These are phyloP conservation scores for Fomitopsis serialis DNA, from an alignment of 768 basidiomycete genomes.

Conservation along the genomic window DNA sequence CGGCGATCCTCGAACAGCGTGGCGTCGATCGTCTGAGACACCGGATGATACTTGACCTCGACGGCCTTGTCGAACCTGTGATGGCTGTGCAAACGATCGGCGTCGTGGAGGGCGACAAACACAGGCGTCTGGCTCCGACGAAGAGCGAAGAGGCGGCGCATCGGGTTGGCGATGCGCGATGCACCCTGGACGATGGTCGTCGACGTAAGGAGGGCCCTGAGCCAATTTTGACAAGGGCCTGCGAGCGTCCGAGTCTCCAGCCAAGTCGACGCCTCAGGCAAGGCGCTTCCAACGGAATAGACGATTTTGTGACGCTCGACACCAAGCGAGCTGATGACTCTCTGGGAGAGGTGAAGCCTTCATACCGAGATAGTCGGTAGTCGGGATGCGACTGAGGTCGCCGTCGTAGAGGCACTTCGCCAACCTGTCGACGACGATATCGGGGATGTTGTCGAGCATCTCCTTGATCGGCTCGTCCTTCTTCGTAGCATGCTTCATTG, in stretches of 20 bases:
- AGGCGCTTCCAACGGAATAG: slow-evolving; percentile 41
- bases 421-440: slow-evolving; percentile 69
- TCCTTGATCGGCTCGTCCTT: slow-evolving; percentile 96
- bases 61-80: slow-evolving; percentile 73
- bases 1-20: slow-evolving; percentile 81
- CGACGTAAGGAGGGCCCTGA: slow-evolving; percentile 78
- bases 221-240: slow-evolving; percentile 80
- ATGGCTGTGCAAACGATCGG: slow-evolving; percentile 71
- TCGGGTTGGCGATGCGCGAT: slow-evolving; percentile 83
- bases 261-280: slow-evolving; percentile 71
- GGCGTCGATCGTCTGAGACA: slow-evolving; percentile 56
- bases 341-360: slow-evolving; percentile 33
- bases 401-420: slow-evolving; percentile 74
- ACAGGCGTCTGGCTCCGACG: slow-evolving; percentile 50
- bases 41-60: slow-evolving; percentile 55
- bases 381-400: slow-evolving; percentile 71
- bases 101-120: slow-evolving; percentile 67
- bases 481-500: slow-evolving; percentile 77
- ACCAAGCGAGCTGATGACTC: slow-evolving; percentile 32
- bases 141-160: slow-evolving; percentile 82
- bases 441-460: slow-evolving; percentile 83
- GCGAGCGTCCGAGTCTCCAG: slow-evolving; percentile 79
- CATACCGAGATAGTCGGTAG: slow-evolving; percentile 78
- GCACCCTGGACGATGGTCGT: slow-evolving; percentile 83
- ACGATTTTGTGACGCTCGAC: slow-evolving; percentile 41